phyloP scores from a whole-genome alignment of 1,284 basidiomycete genomes.

The Rhodotorula sp. region DNA sequence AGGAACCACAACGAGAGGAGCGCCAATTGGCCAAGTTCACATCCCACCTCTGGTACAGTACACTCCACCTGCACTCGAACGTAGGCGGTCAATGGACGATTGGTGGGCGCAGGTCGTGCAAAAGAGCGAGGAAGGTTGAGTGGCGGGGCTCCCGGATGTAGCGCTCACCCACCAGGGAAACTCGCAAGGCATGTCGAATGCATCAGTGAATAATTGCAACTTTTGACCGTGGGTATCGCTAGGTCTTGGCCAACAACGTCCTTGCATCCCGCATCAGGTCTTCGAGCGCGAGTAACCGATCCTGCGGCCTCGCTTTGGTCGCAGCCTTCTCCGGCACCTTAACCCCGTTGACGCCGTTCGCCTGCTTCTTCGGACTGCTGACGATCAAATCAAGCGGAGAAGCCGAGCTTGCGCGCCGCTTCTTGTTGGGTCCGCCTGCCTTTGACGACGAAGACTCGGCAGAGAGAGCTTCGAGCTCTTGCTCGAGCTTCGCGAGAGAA shows the following conservation, averaged over 20 bases:
- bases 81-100: constrained; percentile 17
- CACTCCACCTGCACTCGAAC: neutral
- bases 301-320: neutral
- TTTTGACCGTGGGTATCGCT: too few species aligned
- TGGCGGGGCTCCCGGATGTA: neutral
- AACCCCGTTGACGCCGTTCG: neutral
- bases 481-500: constrained; percentile 1
- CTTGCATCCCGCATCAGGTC: constrained; percentile 24
- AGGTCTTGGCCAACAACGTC: constrained; percentile 6
- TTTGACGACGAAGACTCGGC: neutral
- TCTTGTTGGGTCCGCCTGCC: constrained; percentile 14
- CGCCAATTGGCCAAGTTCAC: neutral
- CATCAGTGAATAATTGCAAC: too few species aligned
- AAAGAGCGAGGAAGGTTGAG: constrained; percentile 2
- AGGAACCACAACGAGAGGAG: neutral
- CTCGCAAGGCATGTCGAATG: too few species aligned
- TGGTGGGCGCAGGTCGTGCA: constrained; percentile 28
- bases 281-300: constrained; percentile 24
- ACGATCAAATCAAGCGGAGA: neutral
- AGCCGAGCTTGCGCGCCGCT: constrained; percentile 25
- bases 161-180: too few species aligned
- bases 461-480: neutral
- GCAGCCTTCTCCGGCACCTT: neutral
- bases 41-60: too few species aligned
- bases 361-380: constrained; percentile 22